Evolutionary conservation across 2,329 filamentous ascomycete genomes (phyloP).

Genomic region (Biscogniauxia sp.): DNA sequence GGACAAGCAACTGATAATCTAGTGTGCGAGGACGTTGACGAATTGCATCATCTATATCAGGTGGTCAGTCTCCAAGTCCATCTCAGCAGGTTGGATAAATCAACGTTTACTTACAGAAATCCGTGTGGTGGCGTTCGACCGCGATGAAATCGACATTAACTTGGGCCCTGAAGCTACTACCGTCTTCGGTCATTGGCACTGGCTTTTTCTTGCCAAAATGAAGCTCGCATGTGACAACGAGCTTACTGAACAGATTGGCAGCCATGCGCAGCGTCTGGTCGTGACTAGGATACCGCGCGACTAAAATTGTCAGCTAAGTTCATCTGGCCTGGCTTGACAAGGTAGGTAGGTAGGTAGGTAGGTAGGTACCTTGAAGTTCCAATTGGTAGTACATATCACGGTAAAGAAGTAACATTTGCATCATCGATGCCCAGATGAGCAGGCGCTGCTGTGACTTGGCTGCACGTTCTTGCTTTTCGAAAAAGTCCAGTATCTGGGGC

Average conservation of each 20-base stretch:
- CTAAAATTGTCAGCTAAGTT: slow-evolving; percentile 16
- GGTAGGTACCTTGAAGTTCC: slow-evolving; percentile 20
- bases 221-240: slow-evolving; percentile 31
- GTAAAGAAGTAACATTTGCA: slow-evolving; percentile 50
- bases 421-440: slow-evolving; percentile 48
- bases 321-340: neutral
- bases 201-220: slow-evolving; percentile 29
- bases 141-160: slow-evolving; percentile 21
- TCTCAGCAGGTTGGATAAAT: slow-evolving; percentile 1
- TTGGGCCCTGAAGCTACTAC: slow-evolving; percentile 14
- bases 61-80: slow-evolving; percentile 13
- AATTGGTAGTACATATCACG: slow-evolving; percentile 37
- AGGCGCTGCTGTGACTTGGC: slow-evolving; percentile 36
- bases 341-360: neutral
- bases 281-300: slow-evolving; percentile 12
- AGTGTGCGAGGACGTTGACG: slow-evolving; percentile 15
- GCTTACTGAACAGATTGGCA: slow-evolving; percentile 25
- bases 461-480: slow-evolving; percentile 15
- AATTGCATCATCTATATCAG: slow-evolving; percentile 17
- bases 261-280: slow-evolving; percentile 14
- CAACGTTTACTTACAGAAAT: slow-evolving; percentile 24
- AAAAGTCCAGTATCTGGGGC: slow-evolving; percentile 20
- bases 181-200: slow-evolving; percentile 14
- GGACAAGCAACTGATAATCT: slow-evolving; percentile 22
- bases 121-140: slow-evolving; percentile 19